Evolutionary conservation across 352 stramenopile genomes (phyloP).

Genomic region (Phytophthora hybrid): DNA sequence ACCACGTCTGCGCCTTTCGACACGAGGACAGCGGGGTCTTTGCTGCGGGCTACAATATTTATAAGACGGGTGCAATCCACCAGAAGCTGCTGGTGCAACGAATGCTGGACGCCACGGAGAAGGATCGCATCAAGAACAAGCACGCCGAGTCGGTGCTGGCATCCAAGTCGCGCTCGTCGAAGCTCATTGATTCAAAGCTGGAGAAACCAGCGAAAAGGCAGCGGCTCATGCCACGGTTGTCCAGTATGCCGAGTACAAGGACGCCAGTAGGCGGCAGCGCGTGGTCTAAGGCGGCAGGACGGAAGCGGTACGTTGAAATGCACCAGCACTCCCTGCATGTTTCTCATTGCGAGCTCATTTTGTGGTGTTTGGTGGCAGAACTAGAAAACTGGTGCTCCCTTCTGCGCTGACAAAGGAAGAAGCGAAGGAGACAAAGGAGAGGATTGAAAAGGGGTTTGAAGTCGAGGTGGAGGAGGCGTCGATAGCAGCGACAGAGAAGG

Average conservation of each 20-base stretch:
- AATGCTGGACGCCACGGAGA: slow-evolving; percentile 77
- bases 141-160: slow-evolving; percentile 79
- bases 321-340: not conserved
- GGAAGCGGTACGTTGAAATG: slow-evolving; percentile 32
- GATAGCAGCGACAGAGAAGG: not conserved
- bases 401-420: slow-evolving; percentile 51
- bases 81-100: slow-evolving; percentile 88
- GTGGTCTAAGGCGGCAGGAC: slow-evolving; percentile 22
- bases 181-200: slow-evolving; percentile 53
- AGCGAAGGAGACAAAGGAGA: slow-evolving; percentile 41
- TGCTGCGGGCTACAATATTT: slow-evolving; percentile 54
- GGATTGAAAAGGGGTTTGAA: slow-evolving; percentile 52
- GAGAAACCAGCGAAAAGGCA: slow-evolving; percentile 33
- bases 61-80: slow-evolving; percentile 68
- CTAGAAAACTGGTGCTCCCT: slow-evolving; percentile 34
- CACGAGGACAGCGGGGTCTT: slow-evolving; percentile 12
- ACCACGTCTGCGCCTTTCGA: slow-evolving; percentile 73
- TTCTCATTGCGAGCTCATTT: slow-evolving; percentile 6
- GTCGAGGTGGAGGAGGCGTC: slow-evolving; percentile 4
- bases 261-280: slow-evolving; percentile 21
- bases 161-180: slow-evolving; percentile 74
- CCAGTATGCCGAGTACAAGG: slow-evolving; percentile 14
- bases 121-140: slow-evolving; percentile 84
- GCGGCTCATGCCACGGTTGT: slow-evolving; percentile 22
- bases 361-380: slow-evolving; percentile 2